Conservation (phyloP, 2,329 filamentous ascomycete species). For the Aspergillus spinulosporus region DNA sequence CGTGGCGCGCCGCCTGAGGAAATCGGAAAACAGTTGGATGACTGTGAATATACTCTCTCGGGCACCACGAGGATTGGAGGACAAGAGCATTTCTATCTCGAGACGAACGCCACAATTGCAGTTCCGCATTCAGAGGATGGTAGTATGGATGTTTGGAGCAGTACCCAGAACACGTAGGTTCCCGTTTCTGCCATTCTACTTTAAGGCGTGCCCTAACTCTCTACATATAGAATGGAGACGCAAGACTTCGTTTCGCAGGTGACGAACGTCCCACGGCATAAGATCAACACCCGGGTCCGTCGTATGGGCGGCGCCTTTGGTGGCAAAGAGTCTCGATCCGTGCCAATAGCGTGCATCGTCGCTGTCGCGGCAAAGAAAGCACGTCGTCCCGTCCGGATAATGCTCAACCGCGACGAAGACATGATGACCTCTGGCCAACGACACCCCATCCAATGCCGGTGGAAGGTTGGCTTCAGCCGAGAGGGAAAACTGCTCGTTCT, state of each 20-base stretch:
- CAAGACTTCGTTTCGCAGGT: constrained; percentile 79
- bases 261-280: constrained; percentile 73
- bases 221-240: constrained; percentile 39
- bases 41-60: constrained; percentile 11
- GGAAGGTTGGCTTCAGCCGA: constrained; percentile 52
- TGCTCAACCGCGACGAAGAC: constrained; percentile 87
- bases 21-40: constrained; percentile 2
- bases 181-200: background rate
- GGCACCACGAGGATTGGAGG: constrained; percentile 47
- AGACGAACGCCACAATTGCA: constrained; percentile 77
- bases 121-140: constrained; percentile 83
- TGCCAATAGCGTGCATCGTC: constrained; percentile 72
- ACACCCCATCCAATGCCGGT: constrained; percentile 77
- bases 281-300: constrained; percentile 78
- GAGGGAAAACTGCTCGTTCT: constrained; percentile 20
- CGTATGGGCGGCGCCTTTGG: constrained; percentile 83
- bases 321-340: constrained; percentile 79
- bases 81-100: constrained; percentile 90
- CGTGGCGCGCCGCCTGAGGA: constrained; percentile 53
- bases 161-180: constrained; percentile 78
- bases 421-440: constrained; percentile 81
- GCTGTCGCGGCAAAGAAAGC: constrained; percentile 79
- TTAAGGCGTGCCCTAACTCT: constrained; percentile 19
- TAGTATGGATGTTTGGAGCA: constrained; percentile 82
- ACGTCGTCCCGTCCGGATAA: constrained; percentile 73